Evolutionary conservation across 2,329 filamentous ascomycete species (phyloP), one percentile per base, ranked within the genome.

Genomic region (Phaeosphaeria sp.): DNA sequence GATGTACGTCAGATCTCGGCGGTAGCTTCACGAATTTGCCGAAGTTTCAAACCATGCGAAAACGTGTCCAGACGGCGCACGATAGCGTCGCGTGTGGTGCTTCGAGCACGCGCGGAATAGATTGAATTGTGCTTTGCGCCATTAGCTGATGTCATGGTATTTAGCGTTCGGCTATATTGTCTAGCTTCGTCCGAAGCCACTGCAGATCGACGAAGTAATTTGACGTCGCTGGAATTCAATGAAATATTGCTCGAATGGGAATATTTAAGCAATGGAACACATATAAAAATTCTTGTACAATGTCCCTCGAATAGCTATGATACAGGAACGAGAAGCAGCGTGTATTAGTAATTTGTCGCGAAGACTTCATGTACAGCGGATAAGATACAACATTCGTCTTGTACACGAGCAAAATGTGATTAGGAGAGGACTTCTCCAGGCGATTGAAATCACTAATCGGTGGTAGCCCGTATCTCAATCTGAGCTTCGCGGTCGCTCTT

Each of bases 401-500:
- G 11, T 36, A 36, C 30, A 36, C 6, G 15, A 36, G 15, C 30
- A 11, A 11, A 30, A 5, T 30, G 25, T 30, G 11, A 7, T 3
- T 36, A 13, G 30, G 11, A 36, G 15, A 3, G 8, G 30, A 13
- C 6, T 7, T 36, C 15, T 13, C 15, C 11, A 6, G 11, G 11
- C 6, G 11, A 13, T 7, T 36, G 8, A 13, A 13, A 36, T 46
- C 44, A 46, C 17, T 25, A 21, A 20, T 69, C 63, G 43, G 62
- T 63, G 11, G 67, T 59, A 21, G 65, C 61, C 25, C 67, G 63
- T 42, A 71, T 68, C 53, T 71, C 64, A 0, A 69, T 58, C 43
- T 66, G 63, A 27, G 62, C 57, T 40, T 72, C 68, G 51, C 75
- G 52, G 44, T 76, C 73, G 40, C 75, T 75, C 27, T 83, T 79